Evolutionary conservation across 768 basidiomycete species (phyloP).

Genomic region (Chlorophyllum brunneum): DNA sequence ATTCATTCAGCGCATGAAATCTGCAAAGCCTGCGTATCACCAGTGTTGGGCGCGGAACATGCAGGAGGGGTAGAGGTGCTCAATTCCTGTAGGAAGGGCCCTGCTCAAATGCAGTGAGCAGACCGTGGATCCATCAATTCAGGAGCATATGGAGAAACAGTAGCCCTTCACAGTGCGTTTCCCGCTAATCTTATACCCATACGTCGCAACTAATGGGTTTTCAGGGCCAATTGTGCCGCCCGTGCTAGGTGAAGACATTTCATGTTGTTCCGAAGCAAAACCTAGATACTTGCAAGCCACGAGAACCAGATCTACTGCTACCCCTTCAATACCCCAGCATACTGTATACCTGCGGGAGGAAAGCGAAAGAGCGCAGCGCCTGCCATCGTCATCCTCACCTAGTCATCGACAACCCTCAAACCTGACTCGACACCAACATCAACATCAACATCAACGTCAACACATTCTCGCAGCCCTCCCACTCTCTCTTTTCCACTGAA

Average conservation of each 20-base stretch:
- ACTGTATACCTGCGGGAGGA: constrained; percentile 17
- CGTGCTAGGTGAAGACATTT: constrained; percentile 57
- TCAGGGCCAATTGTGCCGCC: constrained; percentile 84
- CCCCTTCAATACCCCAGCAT: constrained; percentile 41
- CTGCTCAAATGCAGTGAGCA: constrained; percentile 92
- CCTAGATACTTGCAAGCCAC: constrained; percentile 56
- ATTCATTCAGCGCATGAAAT: constrained; percentile 53
- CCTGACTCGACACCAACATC: constrained; percentile 14
- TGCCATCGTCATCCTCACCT: constrained; percentile 31
- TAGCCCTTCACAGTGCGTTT: constrained; percentile 83
- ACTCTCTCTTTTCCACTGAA: constrained; percentile 15
- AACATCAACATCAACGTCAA: not conserved
- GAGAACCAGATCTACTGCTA: constrained; percentile 48
- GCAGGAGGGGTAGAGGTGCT: constrained; percentile 55
- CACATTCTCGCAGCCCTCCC: constrained; percentile 4
- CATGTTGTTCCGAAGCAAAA: constrained; percentile 82
- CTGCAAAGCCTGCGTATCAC: constrained; percentile 37
- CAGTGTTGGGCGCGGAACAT: constrained; percentile 64
- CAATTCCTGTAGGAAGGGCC: constrained; percentile 60
- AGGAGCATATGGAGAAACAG: constrained; percentile 77
- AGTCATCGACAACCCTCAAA: constrained; percentile 17
- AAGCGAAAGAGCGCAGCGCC: constrained; percentile 20
- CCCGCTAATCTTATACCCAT: not conserved
- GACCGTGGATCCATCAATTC: constrained; percentile 67
- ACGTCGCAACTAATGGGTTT: not conserved